Conservation (phyloP, 345 rosid genomes). For the Pugionium cornutum region DNA sequence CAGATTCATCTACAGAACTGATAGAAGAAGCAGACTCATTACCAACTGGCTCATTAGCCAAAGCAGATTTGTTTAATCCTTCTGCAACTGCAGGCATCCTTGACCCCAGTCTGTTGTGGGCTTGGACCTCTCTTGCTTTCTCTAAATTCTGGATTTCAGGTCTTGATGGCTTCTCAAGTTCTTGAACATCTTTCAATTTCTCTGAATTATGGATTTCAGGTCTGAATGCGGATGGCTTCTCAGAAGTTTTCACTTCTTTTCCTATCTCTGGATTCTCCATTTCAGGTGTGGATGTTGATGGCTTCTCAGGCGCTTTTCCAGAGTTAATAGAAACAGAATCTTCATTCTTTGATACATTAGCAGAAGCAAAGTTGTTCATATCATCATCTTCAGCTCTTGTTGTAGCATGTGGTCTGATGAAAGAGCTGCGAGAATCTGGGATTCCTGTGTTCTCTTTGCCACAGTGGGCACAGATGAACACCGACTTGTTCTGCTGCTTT, state of each 20-base stretch:
- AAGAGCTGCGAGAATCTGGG: conserved; percentile 14
- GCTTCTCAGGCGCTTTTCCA: conserved; percentile 17
- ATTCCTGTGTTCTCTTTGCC: conserved; percentile 31
- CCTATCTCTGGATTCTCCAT: not conserved
- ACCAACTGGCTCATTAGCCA: conserved; percentile 22
- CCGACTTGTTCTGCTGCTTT: conserved; percentile 9
- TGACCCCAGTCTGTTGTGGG: conserved; percentile 4
- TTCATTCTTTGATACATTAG: not conserved
- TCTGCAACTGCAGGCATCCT: conserved; percentile 21
- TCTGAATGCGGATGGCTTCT: conserved; percentile 1
- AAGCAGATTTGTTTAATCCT: not conserved
- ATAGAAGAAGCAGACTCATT: conserved; percentile 25
- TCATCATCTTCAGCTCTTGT: conserved; percentile 25
- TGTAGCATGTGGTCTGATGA: conserved; percentile 4
- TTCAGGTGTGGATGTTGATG: conserved; percentile 9
- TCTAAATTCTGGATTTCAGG: not conserved
- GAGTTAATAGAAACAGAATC: conserved; percentile 30
- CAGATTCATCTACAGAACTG: conserved; percentile 31
- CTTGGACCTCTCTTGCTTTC: conserved; percentile 18
- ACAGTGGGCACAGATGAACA: conserved; percentile 31
- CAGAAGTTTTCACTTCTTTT: conserved; percentile 6
- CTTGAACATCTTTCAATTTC: conserved; percentile 18
- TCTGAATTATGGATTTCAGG: not conserved
- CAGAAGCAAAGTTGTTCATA: conserved; percentile 24
- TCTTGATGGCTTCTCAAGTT: conserved; percentile 11